Evolutionary conservation across 73 alveolate species (phyloP).

Genomic region (Tetrahymena thermophila): DNA sequence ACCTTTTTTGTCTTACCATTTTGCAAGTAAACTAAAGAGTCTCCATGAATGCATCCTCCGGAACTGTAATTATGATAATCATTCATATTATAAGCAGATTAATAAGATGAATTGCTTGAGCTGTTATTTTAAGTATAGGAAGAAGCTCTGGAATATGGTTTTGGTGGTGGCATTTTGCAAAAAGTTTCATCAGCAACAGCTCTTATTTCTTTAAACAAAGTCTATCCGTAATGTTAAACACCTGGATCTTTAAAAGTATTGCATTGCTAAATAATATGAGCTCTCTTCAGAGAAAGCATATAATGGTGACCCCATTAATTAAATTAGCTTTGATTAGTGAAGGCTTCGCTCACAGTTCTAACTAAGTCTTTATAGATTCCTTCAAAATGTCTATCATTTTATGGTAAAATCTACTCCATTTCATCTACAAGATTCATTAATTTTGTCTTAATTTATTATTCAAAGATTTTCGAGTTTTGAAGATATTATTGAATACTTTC

Average conservation of each 20-base stretch:
- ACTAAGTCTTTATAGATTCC: not conserved
- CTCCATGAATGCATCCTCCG: not conserved
- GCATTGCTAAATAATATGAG: not conserved
- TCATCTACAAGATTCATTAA: not conserved
- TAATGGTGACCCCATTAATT: not conserved
- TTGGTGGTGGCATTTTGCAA: not conserved
- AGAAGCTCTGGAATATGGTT: not conserved
- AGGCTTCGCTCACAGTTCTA: not conserved
- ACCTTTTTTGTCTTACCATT: not conserved
- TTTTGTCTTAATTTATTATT: not conserved
- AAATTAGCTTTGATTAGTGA: not conserved
- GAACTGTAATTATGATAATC: not conserved
- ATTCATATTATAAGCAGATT: not conserved
- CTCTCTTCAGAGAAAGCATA: not conserved
- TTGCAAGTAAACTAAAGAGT: not conserved
- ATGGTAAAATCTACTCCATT: not conserved
- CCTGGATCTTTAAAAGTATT: not conserved
- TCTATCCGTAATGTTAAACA: not conserved
- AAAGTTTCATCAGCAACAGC: constrained; percentile 3
- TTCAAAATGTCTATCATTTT: not conserved
- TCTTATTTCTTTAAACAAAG: not conserved
- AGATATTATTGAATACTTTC: not conserved
- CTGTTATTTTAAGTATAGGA: not conserved
- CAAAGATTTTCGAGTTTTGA: not conserved
- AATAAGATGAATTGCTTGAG: not conserved